A percentile compares a stretch with the other conserved stretches of the same genome.
phyloP scores from a whole-genome alignment of 2,329 filamentous ascomycete species.

The Aureobasidium leucospermi region DNA sequence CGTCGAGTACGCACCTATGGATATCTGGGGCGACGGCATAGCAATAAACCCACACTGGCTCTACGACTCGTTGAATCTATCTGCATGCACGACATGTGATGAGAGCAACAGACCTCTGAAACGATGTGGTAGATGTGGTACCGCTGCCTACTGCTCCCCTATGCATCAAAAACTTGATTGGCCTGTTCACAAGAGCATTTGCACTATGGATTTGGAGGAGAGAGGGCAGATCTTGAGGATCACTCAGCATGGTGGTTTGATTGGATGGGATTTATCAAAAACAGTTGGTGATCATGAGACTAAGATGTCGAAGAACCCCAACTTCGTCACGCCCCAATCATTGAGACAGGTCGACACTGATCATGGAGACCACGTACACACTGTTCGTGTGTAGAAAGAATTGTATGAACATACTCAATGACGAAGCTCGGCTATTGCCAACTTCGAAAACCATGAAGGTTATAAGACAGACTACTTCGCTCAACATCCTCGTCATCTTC shows the following conservation, averaged over 20 bases:
- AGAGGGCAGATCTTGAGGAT: slow-evolving; percentile 19
- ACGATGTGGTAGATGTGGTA: slow-evolving; percentile 19
- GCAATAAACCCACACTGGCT: slow-evolving; percentile 20
- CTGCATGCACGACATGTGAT: slow-evolving; percentile 16
- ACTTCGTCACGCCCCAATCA: neutral
- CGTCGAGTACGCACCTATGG: slow-evolving; percentile 17
- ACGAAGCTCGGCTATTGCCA: too few relatives aligned
- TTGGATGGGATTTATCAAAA: slow-evolving; percentile 8
- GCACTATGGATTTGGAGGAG: slow-evolving; percentile 18
- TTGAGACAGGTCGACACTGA: too few relatives aligned
- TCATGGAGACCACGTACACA: too few relatives aligned
- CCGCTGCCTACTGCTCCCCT: slow-evolving; percentile 20
- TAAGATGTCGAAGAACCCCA: neutral
- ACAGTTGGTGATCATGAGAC: neutral
- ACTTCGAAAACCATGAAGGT: too few relatives aligned
- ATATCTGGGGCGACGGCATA: slow-evolving; percentile 20
- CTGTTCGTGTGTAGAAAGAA: neutral
- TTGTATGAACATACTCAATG: too few relatives aligned
- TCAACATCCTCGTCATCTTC: too few relatives aligned
- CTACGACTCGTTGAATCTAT: slow-evolving; percentile 16
- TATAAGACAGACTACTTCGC: too few relatives aligned
- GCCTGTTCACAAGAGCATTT: slow-evolving; percentile 20
- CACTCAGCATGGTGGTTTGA: slow-evolving; percentile 16
- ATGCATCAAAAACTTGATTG: slow-evolving; percentile 19
- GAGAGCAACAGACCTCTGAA: slow-evolving; percentile 7